Evolutionary conservation across 768 basidiomycete species (phyloP).

Genomic region (Suillus weaverae): DNA sequence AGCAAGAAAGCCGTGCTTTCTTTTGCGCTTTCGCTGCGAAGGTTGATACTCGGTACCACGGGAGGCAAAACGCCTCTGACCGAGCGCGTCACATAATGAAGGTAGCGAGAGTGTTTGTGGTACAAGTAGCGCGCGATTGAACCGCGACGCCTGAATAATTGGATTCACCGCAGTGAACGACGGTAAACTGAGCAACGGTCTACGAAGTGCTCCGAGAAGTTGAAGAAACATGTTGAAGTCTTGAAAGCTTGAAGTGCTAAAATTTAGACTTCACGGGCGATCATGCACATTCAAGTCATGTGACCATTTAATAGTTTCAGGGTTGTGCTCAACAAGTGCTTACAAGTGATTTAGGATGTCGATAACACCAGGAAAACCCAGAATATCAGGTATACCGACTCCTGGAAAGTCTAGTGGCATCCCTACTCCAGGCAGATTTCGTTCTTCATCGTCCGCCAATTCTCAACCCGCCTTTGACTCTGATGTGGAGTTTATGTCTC

Average conservation of each 20-base stretch:
- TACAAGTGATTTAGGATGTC: constrained; percentile 26
- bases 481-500: constrained; percentile 61
- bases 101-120: constrained; percentile 9
- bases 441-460: constrained; percentile 59
- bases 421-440: constrained; percentile 70
- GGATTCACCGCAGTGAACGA: neutral
- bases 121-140: constrained; percentile 17
- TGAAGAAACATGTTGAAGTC: constrained; percentile 1
- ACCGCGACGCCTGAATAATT: neutral
- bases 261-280: neutral
- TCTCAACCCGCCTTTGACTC: constrained; percentile 32
- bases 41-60: constrained; percentile 95
- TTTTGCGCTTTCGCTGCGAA: constrained; percentile 90
- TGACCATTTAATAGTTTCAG: constrained; percentile 1
- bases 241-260: neutral
- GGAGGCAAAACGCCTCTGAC: constrained; percentile 51
- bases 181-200: neutral
- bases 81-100: neutral
- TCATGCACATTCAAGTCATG: constrained; percentile 1
- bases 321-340: constrained; percentile 1
- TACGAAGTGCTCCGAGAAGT: neutral
- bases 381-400: constrained; percentile 45
- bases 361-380: constrained; percentile 44
- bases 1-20: constrained; percentile 88
- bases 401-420: constrained; percentile 51